A percentile compares a stretch with the other conserved stretches of the same genome.
phyloP scores from a whole-genome alignment of 305 asterid genomes.

The Fraxinus nigra region DNA sequence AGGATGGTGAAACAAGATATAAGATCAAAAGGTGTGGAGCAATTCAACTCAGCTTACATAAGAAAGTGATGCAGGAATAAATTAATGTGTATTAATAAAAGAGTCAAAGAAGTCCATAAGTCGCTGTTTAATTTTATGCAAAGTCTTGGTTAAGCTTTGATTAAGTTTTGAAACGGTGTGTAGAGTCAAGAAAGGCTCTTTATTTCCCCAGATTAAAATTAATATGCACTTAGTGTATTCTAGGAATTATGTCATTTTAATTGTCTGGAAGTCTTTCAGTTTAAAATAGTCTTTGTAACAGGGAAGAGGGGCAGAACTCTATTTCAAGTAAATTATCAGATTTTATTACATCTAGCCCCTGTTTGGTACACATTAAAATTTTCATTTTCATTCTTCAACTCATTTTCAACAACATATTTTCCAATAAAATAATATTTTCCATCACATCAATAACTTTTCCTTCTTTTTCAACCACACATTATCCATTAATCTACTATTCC shows the following conservation, averaged over 20 bases:
- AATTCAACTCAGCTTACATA: background rate
- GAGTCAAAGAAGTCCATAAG: background rate
- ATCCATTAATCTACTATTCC: too few species aligned
- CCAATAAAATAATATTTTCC: too few species aligned
- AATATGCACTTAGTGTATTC: background rate
- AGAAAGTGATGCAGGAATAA: background rate
- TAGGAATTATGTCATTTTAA: background rate
- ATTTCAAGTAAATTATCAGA: background rate
- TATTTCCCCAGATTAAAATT: background rate
- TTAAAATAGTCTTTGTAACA: background rate
- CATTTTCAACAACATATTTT: too few species aligned
- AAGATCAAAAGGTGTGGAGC: background rate
- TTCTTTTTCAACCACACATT: too few species aligned
- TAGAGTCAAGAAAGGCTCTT: background rate
- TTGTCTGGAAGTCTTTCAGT: background rate
- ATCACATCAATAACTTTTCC: too few species aligned
- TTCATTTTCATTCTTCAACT: too few species aligned
- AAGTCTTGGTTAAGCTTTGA: background rate
- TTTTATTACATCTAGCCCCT: background rate
- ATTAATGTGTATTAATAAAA: background rate
- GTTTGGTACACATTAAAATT: too few species aligned
- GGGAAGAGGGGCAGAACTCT: background rate
- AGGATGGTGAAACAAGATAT: background rate
- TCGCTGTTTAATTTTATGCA: background rate
- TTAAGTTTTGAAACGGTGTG: background rate